Evolutionary conservation across 1,284 basidiomycete species (phyloP).

Genomic region (Xerocomus minutiporus): DNA sequence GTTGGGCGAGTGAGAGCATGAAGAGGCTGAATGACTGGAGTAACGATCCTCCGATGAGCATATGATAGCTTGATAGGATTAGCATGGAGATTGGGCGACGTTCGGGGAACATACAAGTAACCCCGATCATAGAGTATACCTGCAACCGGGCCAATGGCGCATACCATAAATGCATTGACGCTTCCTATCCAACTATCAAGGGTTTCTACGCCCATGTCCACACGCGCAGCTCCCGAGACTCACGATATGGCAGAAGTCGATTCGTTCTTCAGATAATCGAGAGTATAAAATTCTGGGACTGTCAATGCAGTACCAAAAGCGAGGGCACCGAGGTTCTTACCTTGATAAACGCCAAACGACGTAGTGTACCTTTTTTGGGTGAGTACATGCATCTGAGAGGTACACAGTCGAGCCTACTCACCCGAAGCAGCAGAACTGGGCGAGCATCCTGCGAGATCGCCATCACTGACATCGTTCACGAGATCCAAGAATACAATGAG

Average conservation of each 20-base stretch:
- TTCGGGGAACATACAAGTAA: conserved; percentile 26
- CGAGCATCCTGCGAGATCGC: conserved; percentile 15
- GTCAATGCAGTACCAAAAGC: background rate
- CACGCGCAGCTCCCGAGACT: conserved; percentile 1
- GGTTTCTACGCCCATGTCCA: background rate
- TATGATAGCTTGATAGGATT: conserved; percentile 23
- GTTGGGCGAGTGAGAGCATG: conserved; percentile 28
- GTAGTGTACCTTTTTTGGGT: conserved; percentile 19
- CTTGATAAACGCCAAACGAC: conserved; percentile 31
- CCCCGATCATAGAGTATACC: conserved; percentile 29
- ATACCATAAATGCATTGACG: conserved; percentile 20
- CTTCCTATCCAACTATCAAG: conserved; percentile 32
- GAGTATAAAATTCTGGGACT: conserved; percentile 27
- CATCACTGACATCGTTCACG: background rate
- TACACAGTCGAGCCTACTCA: conserved; percentile 6
- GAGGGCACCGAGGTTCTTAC: conserved; percentile 14
- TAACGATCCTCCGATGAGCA: conserved; percentile 26
- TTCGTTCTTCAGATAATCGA: conserved; percentile 28
- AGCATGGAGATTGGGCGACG: background rate
- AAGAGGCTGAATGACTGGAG: conserved; percentile 28
- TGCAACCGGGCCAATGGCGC: conserved; percentile 10
- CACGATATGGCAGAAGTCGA: conserved; percentile 31
- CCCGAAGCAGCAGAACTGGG: conserved; percentile 28
- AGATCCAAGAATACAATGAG: background rate
- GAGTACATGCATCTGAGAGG: background rate